A percentile compares a stretch with the other conserved stretches of the same genome.
Conservation (phyloP, 2,329 filamentous ascomycete species). For the Fusarium mexicanum region DNA sequence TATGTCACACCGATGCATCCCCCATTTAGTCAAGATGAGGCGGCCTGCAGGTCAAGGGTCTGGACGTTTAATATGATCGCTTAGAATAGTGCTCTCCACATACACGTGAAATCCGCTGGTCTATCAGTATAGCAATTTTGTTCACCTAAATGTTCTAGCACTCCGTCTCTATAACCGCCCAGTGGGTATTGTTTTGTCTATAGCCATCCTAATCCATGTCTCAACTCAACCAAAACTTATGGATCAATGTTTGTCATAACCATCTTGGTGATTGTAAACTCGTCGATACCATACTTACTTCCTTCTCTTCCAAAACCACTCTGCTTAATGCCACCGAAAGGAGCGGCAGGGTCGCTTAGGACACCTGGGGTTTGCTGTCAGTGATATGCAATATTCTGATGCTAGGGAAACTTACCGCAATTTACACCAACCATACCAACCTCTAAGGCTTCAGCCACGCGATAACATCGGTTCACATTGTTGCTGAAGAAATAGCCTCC, state of each 20-base stretch:
- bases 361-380: slow-evolving; percentile 45
- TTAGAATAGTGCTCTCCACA: background rate
- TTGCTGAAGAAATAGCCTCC: slow-evolving; percentile 76
- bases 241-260: slow-evolving; percentile 44
- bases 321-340: slow-evolving; percentile 81
- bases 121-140: background rate
- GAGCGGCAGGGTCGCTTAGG: slow-evolving; percentile 62
- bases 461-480: slow-evolving; percentile 52
- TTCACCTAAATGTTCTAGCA: background rate
- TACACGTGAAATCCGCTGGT: background rate
- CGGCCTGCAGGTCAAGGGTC: background rate
- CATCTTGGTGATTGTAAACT: slow-evolving; percentile 76
- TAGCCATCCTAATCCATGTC: slow-evolving; percentile 7
- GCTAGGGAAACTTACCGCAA: slow-evolving; percentile 30
- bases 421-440: slow-evolving; percentile 51
- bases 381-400: background rate
- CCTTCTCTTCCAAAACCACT: slow-evolving; percentile 81
- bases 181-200: slow-evolving; percentile 36
- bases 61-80: background rate
- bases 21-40: background rate
- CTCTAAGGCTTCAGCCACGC: slow-evolving; percentile 60
- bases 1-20: background rate
- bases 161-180: background rate
- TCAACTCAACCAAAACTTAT: slow-evolving; percentile 11
- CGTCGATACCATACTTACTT: slow-evolving; percentile 76